Percentiles rank a stretch among this genome's conserved stretches.
phyloP scores from a whole-genome alignment of 768 basidiomycete species.

The Lactarius trivialis region DNA sequence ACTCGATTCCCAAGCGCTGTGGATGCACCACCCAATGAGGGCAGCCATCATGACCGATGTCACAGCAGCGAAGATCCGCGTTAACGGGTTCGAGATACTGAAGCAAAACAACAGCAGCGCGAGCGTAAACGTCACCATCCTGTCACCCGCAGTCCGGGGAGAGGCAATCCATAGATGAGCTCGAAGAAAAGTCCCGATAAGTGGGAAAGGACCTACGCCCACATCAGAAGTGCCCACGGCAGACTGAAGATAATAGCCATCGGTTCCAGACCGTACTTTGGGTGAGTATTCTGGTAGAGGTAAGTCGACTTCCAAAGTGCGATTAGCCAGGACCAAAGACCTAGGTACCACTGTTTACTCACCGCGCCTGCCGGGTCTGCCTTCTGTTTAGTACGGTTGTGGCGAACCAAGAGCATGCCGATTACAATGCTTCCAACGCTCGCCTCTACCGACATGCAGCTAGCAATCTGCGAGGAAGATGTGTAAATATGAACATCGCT shows the following conservation, averaged over 20 bases:
- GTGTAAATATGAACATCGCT: constrained; percentile 16
- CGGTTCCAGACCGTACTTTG: constrained; percentile 40
- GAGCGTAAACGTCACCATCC: constrained; percentile 15
- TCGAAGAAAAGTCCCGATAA: background rate
- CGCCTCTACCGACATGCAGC: constrained; percentile 41
- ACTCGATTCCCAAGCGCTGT: background rate
- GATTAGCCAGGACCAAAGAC: background rate
- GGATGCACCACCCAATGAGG: constrained; percentile 8
- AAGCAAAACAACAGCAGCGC: constrained; percentile 15
- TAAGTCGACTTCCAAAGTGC: constrained; percentile 23
- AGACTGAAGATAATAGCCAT: constrained; percentile 49
- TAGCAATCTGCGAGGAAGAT: constrained; percentile 42
- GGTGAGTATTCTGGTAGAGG: constrained; percentile 26
- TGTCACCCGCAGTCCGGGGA: background rate
- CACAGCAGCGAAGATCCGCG: constrained; percentile 3
- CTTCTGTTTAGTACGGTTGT: constrained; percentile 34
- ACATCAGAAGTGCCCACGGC: constrained; percentile 52
- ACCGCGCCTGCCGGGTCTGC: constrained; percentile 25
- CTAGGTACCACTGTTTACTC: background rate
- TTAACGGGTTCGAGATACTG: constrained; percentile 1
- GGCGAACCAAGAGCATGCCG: constrained; percentile 40
- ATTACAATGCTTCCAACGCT: constrained; percentile 45
- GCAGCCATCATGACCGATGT: background rate
- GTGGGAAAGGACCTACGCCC: constrained; percentile 40
- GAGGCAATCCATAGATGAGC: background rate